phyloP scores from a whole-genome alignment of 768 basidiomycete species.

The Clitopilus hobsonii region DNA sequence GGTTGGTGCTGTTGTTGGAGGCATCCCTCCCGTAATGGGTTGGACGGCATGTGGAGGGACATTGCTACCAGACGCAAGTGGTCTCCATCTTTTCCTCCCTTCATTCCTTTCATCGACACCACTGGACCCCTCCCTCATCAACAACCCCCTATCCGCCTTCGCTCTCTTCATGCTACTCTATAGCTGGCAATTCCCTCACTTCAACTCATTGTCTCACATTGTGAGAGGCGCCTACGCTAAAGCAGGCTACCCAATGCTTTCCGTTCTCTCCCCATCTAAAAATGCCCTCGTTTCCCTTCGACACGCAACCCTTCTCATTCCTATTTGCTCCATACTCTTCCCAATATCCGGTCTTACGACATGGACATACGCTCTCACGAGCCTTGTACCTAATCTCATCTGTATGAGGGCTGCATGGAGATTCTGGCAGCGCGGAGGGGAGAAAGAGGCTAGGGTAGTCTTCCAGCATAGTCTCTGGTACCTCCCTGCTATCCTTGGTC shows the following conservation, averaged over 20 bases:
- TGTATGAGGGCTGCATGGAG: constrained; percentile 63
- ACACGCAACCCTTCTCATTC: constrained; percentile 71
- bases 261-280: constrained; percentile 67
- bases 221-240: constrained; percentile 87
- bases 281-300: constrained; percentile 86
- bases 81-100: constrained; percentile 58
- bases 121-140: constrained; percentile 46
- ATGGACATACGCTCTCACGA: constrained; percentile 80
- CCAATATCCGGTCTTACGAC: constrained; percentile 94
- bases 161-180: constrained; percentile 82
- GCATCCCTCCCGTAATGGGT: constrained; percentile 92
- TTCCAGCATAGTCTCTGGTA: constrained; percentile 89
- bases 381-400: constrained; percentile 69
- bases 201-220: constrained; percentile 88
- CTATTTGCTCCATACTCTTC: constrained; percentile 73
- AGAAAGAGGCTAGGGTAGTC: constrained; percentile 71
- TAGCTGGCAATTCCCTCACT: constrained; percentile 99
- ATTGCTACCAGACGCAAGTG: constrained; percentile 58
- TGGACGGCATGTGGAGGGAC: constrained; percentile 93
- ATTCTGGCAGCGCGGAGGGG: constrained; percentile 70
- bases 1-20: constrained; percentile 92
- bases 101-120: constrained; percentile 42
- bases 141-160: constrained; percentile 80
- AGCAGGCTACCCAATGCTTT: constrained; percentile 92
- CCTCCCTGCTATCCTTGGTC: constrained; percentile 78